These are phyloP conservation scores for Tanacetum coccineum DNA, from an alignment of 129 eudicot species.

Conservation along the genomic window DNA sequence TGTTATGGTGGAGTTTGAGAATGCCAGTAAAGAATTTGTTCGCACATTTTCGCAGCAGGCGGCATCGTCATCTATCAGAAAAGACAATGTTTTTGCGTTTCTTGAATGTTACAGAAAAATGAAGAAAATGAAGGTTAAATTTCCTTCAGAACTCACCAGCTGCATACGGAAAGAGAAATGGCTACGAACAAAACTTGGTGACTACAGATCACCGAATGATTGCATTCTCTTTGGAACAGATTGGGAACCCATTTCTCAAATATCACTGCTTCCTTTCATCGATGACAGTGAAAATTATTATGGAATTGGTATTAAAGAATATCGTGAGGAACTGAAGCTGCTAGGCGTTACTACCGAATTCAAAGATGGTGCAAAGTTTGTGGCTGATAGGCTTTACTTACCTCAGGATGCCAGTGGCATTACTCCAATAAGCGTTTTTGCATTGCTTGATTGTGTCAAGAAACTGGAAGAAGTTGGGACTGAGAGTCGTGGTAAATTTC, in stretches of 20 bases:
- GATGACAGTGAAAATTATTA: constrained; percentile 1
- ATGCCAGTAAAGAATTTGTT: background rate
- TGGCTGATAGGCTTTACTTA: background rate
- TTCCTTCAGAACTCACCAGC: background rate
- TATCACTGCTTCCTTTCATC: constrained; percentile 3
- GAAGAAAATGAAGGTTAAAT: background rate
- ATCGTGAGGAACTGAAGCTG: background rate
- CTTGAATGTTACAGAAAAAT: background rate
- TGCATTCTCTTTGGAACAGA: background rate
- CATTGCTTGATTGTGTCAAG: constrained; percentile 4
- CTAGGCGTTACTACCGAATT: background rate
- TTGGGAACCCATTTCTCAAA: constrained; percentile 2
- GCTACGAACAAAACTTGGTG: constrained; percentile 8
- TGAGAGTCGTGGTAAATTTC: background rate
- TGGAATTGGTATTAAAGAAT: background rate
- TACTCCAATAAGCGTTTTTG: background rate
- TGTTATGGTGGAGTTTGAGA: constrained; percentile 6
- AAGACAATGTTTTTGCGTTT: background rate
- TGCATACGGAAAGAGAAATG: background rate
- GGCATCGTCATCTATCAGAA: background rate
- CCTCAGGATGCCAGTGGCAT: background rate
- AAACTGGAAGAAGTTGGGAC: background rate
- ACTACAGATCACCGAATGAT: background rate
- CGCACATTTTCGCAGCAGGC: background rate
- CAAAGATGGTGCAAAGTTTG: constrained; percentile 9